phyloP scores from a whole-genome alignment of 192 early-diverging fungal species.

The Mortierella antarctica region DNA sequence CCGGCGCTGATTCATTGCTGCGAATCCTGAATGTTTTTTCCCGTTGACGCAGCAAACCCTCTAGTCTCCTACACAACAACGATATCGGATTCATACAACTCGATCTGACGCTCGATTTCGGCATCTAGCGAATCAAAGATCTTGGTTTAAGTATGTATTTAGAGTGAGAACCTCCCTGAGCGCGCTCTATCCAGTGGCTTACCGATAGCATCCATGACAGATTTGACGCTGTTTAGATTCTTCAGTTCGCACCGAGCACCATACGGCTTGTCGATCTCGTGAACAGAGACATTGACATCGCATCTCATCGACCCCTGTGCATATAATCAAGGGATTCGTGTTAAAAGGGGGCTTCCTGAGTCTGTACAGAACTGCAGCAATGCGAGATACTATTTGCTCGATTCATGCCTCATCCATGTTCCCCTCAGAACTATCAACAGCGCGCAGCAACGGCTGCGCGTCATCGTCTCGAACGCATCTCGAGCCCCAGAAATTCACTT shows the following conservation, averaged over 20 bases:
- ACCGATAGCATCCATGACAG: conserved; percentile 76
- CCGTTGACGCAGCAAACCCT: conserved; percentile 74
- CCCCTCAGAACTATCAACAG: conserved; percentile 75
- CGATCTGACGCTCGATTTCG: conserved; percentile 84
- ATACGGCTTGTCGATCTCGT: conserved; percentile 59
- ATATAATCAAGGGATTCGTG: not conserved
- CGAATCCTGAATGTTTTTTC: conserved; percentile 76
- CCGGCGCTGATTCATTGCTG: conserved; percentile 86
- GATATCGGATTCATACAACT: conserved; percentile 61
- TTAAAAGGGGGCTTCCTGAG: not conserved
- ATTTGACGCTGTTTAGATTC: conserved; percentile 81
- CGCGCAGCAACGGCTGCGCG: conserved; percentile 75
- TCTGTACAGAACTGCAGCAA: not conserved
- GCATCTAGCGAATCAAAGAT: conserved; percentile 61
- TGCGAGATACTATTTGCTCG: not conserved
- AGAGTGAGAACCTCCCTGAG: not conserved
- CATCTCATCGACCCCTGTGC: conserved; percentile 84
- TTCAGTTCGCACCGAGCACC: conserved; percentile 83
- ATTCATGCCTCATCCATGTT: conserved; percentile 85
- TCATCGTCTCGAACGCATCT: no score
- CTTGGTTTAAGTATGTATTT: not conserved
- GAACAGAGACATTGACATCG: conserved; percentile 94
- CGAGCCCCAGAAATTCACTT: no score
- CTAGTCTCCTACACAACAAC: conserved; percentile 80
- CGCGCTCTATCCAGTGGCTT: not conserved